phyloP scores from a whole-genome alignment of 768 basidiomycete species.

The Xerocomellus chrysenteron region DNA sequence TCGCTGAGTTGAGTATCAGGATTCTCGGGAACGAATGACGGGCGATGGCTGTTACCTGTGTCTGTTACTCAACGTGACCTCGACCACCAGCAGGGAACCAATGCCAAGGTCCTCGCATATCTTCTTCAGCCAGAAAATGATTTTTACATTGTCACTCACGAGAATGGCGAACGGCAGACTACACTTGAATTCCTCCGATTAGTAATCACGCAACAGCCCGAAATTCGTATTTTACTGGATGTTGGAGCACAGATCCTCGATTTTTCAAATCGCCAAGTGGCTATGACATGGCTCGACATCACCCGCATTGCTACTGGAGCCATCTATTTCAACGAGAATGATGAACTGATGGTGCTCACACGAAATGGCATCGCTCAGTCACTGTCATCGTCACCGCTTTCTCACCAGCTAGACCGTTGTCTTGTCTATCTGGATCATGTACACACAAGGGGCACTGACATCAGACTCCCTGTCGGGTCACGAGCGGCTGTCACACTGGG shows the following conservation, averaged over 20 bases:
- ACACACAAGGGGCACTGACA: conserved; percentile 39
- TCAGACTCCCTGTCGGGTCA: conserved; percentile 29
- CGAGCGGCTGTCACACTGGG: conserved; percentile 38
- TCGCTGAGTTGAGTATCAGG: conserved; percentile 10
- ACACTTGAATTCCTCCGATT: conserved; percentile 19
- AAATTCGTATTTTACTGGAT: conserved; percentile 47
- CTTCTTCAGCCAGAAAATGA: conserved; percentile 24
- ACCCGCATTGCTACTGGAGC: conserved; percentile 17
- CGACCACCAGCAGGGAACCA: conserved; percentile 34
- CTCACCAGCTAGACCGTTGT: conserved; percentile 27
- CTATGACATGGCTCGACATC: conserved; percentile 38
- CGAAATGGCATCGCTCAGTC: conserved; percentile 24
- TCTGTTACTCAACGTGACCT: conserved; percentile 31
- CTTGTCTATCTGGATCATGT: conserved; percentile 38
- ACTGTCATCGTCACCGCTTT: conserved; percentile 31
- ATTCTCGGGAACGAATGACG: conserved; percentile 41
- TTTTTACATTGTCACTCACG: conserved; percentile 8
- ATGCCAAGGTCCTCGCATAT: conserved; percentile 37
- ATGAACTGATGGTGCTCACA: conserved; percentile 29
- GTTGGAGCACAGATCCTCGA: conserved; percentile 58
- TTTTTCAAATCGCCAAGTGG: conserved; percentile 40
- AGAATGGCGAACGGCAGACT: background rate
- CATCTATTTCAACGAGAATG: conserved; percentile 27
- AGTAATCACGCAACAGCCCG: conserved; percentile 32
- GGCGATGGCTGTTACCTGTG: conserved; percentile 35